These are phyloP conservation scores for Trametes versicolor DNA, from an alignment of 1,284 basidiomycete genomes.

Conservation along the genomic window DNA sequence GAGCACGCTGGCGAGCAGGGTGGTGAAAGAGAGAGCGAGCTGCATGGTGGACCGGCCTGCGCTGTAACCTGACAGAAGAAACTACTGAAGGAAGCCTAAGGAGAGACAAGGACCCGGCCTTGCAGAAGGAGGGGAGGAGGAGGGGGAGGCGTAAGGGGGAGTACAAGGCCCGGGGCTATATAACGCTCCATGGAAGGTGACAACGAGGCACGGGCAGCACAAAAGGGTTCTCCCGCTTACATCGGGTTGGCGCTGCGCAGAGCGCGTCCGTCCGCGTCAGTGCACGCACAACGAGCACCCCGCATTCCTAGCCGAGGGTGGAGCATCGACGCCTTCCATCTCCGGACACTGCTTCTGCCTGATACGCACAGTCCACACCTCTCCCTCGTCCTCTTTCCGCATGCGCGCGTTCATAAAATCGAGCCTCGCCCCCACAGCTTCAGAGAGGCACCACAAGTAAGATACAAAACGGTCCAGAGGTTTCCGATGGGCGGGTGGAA, in stretches of 20 bases:
- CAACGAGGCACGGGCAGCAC: constrained; percentile 28
- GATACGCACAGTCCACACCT: background rate
- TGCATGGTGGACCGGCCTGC: constrained; percentile 56
- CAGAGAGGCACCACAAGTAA: background rate
- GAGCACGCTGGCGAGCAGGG: constrained; percentile 63
- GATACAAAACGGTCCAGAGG: background rate
- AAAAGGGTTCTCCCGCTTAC: constrained; percentile 21
- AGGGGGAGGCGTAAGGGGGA: constrained; percentile 9
- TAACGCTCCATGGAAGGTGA: constrained; percentile 19
- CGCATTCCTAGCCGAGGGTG: constrained; percentile 6
- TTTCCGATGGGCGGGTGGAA: background rate
- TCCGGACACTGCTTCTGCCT: background rate
- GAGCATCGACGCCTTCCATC: background rate
- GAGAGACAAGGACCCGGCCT: constrained; percentile 47
- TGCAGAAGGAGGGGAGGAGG: constrained; percentile 33
- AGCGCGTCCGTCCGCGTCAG: constrained; percentile 1
- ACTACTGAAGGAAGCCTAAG: constrained; percentile 39
- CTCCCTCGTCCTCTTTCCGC: background rate
- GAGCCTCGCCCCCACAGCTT: background rate
- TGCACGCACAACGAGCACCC: constrained; percentile 4
- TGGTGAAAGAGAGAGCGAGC: constrained; percentile 59
- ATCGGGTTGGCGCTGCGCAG: constrained; percentile 5
- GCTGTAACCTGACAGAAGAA: constrained; percentile 42
- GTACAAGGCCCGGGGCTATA: constrained; percentile 17
- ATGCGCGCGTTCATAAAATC: too few species aligned